Conservation (phyloP, 1,139 yeast genomes). For the Blastobotrys apis region DNA sequence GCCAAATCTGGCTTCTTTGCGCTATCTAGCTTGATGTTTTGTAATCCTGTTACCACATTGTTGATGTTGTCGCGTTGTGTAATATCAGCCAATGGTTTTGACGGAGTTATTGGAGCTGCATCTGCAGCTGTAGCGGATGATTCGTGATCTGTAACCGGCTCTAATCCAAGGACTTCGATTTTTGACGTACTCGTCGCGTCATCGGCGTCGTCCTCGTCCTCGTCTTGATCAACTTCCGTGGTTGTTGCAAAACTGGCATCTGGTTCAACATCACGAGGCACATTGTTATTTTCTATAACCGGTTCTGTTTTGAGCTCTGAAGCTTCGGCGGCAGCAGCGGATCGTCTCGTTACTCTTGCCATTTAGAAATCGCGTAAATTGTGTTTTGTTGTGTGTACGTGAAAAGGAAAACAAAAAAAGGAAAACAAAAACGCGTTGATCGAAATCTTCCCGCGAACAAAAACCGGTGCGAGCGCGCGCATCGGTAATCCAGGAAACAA, state of each 20-base stretch:
- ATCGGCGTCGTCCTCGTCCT: background rate
- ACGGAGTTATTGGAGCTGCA: constrained; percentile 1
- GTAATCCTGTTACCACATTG: constrained; percentile 16
- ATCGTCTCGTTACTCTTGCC: background rate
- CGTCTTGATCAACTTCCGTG: background rate
- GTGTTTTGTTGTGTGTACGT: background rate
- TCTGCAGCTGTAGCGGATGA: background rate
- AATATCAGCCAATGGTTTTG: constrained; percentile 17
- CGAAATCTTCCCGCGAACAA: no score
- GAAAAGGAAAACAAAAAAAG: no score
- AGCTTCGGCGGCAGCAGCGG: background rate
- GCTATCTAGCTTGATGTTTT: constrained; percentile 15
- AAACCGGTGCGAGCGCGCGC: no score
- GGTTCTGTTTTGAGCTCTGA: background rate
- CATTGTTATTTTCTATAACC: background rate
- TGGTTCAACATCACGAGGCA: background rate
- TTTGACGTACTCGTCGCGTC: background rate
- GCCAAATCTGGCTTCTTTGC: constrained; percentile 9
- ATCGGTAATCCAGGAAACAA: no score
- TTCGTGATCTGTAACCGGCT: constrained; percentile 16
- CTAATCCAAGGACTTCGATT: constrained; percentile 24
- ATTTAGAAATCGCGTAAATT: background rate
- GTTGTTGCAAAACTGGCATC: background rate
- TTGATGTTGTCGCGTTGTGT: constrained; percentile 14
- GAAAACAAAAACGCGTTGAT: no score